Evolutionary conservation across 2,329 filamentous ascomycete genomes (phyloP), one percentile per base, ranked within the genome.

Genomic region (Botrytis hyacinthi): DNA sequence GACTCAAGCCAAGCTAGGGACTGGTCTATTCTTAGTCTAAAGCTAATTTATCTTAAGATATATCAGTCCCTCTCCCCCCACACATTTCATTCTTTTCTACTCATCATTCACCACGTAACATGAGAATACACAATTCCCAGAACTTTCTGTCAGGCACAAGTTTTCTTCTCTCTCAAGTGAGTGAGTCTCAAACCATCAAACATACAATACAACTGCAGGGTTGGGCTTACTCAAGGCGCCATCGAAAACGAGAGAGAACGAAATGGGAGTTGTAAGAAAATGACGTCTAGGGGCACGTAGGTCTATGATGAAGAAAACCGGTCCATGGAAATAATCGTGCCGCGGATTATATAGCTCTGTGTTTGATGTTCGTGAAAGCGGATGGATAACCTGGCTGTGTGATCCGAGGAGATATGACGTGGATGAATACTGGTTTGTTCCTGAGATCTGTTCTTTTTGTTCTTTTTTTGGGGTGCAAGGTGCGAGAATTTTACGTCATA

Each of bases 401-500:
- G 51, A 57, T 57, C n/a, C 3, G 51, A 57, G 51, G 51, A 57
- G n/a, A 32, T 57, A 57, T 57, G n/a, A 57, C 3, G 14, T 57
- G 51, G 3, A 57, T 57, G 1, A 3, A 18, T 18, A 29, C 51
- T 57, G 51, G n/a, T 29, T 57, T 57, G 26, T 29, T 54, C 51
- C 51, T 54, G 51, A 54, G 51, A 54, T 54, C 51, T 54, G n/a
- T 54, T 54, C 26, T 29, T 54, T 54, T 54, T 14, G 12, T n/a
- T 5, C 0, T 29, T 29, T 16, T 3, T 18, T 6, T 54, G n/a
- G 16, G 51, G 14, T 1, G 51, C 6, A 3, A 29, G 1, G n/a
- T 2, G n/a, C 14, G 14, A 7, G 14, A 29, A 57, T 29, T 57
- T 18, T 6, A 32, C 16, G 6, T 8, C n/a, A 1, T 16, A 7